Conservation (phyloP, 805 yeast species). For the Candida mattraensis region DNA sequence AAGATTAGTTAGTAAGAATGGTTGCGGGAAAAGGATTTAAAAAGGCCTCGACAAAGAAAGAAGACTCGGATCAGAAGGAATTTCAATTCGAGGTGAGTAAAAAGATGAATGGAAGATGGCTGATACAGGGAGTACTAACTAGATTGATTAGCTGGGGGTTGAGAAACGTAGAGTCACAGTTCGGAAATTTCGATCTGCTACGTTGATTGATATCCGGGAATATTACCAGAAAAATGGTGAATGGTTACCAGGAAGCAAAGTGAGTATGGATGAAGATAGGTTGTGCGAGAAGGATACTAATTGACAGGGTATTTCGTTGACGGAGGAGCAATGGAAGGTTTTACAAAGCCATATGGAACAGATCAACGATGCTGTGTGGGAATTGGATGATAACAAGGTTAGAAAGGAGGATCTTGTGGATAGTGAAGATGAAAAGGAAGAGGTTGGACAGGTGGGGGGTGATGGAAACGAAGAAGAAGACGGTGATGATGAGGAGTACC, state of each 20-base stretch:
- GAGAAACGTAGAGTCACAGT: slow-evolving; percentile 73
- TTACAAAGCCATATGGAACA: slow-evolving; percentile 46
- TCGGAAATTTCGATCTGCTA: slow-evolving; percentile 63
- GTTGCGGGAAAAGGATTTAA: slow-evolving; percentile 7
- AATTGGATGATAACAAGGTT: slow-evolving; percentile 11
- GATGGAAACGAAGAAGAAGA: slow-evolving; percentile 24
- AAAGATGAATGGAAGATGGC: not conserved
- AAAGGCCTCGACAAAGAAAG: slow-evolving; percentile 8
- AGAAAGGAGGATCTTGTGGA: slow-evolving; percentile 30
- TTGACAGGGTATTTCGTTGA: slow-evolving; percentile 53
- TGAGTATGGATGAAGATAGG: slow-evolving; percentile 29
- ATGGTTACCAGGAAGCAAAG: slow-evolving; percentile 79
- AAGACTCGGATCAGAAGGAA: slow-evolving; percentile 7
- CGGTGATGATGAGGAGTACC: slow-evolving; percentile 11
- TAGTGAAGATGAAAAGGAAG: slow-evolving; percentile 14
- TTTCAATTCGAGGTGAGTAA: slow-evolving; percentile 23
- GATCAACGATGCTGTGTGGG: slow-evolving; percentile 50
- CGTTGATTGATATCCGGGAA: slow-evolving; percentile 81
- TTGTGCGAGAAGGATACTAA: slow-evolving; percentile 8
- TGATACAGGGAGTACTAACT: slow-evolving; percentile 5
- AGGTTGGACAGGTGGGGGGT: slow-evolving; percentile 24
- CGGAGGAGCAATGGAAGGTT: slow-evolving; percentile 53
- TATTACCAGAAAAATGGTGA: slow-evolving; percentile 62
- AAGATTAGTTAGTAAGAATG: not conserved
- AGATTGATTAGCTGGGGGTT: slow-evolving; percentile 22